A percentile compares a stretch with the other conserved stretches of the same genome.
Evolutionary conservation across 257 asterid species (phyloP).

Genomic region (Gentiana macrophylla): DNA sequence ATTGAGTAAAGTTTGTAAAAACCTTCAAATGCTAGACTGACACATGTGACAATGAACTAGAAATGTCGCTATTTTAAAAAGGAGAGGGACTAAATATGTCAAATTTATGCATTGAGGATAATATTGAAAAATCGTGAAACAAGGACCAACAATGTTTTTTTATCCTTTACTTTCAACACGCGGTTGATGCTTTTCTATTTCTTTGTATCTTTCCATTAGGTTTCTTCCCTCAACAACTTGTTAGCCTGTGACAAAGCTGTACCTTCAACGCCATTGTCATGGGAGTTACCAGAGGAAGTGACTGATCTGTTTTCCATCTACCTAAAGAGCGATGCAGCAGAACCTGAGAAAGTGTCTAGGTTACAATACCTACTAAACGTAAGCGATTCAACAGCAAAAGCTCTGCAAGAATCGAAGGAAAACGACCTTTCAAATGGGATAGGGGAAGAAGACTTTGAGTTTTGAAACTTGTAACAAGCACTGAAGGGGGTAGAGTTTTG

Average conservation of each 20-base stretch:
- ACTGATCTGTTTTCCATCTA: constrained; percentile 61
- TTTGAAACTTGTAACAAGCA: constrained; percentile 5
- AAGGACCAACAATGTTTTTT: neutral
- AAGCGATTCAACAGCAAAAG: constrained; percentile 68
- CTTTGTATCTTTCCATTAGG: constrained; percentile 29
- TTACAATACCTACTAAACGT: constrained; percentile 71
- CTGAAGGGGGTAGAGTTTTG: no score
- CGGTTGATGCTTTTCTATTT: constrained; percentile 5
- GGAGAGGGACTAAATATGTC: no score
- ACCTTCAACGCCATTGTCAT: constrained; percentile 62
- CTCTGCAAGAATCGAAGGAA: constrained; percentile 41
- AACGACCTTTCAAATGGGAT: constrained; percentile 29
- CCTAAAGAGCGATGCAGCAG: constrained; percentile 38
- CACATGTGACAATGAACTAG: no score
- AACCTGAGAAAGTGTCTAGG: constrained; percentile 53
- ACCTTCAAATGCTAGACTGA: no score
- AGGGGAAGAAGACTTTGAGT: constrained; percentile 61
- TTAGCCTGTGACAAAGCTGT: constrained; percentile 96
- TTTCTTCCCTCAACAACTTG: constrained; percentile 73
- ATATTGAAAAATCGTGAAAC: no score
- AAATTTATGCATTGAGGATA: no score
- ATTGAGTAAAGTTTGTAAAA: no score
- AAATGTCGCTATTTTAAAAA: no score
- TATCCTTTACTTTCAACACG: neutral
- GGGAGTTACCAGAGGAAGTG: constrained; percentile 83